phyloP scores from a whole-genome alignment of 2,329 filamentous ascomycete species.

The Aspergillus niger region DNA sequence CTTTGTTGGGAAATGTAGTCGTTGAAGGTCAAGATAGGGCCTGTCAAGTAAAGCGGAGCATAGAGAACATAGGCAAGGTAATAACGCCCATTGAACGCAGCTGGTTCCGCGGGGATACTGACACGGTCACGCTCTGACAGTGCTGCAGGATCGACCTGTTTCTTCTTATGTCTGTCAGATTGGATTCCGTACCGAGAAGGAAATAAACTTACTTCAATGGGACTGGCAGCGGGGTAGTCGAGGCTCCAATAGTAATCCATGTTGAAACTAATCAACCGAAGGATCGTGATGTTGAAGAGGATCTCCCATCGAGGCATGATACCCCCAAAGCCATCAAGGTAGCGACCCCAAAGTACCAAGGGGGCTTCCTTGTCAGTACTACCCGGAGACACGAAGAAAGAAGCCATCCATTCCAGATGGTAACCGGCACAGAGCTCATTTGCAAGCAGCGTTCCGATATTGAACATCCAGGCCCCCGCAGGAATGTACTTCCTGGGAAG shows the following conservation, averaged over 20 bases:
- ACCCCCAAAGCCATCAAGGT: slow-evolving; percentile 77
- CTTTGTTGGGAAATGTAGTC: slow-evolving; percentile 90
- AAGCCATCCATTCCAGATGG: slow-evolving; percentile 64
- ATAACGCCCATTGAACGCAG: slow-evolving; percentile 77
- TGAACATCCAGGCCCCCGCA: slow-evolving; percentile 82
- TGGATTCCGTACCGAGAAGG: slow-evolving; percentile 4
- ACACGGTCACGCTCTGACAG: slow-evolving; percentile 89
- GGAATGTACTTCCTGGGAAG: slow-evolving; percentile 73
- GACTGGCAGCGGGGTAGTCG: slow-evolving; percentile 63
- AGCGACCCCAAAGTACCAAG: slow-evolving; percentile 64
- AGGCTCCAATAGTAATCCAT: slow-evolving; percentile 94
- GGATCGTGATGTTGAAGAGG: slow-evolving; percentile 93
- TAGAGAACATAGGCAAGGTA: slow-evolving; percentile 90
- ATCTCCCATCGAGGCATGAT: slow-evolving; percentile 92
- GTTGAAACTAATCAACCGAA: slow-evolving; percentile 94
- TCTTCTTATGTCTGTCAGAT: slow-evolving; percentile 73
- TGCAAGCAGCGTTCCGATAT: slow-evolving; percentile 79
- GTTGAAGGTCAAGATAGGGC: slow-evolving; percentile 95
- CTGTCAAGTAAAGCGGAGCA: slow-evolving; percentile 86
- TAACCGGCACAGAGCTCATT: slow-evolving; percentile 87
- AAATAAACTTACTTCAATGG: slow-evolving; percentile 71
- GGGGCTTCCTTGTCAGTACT: slow-evolving; percentile 43
- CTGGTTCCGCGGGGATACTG: slow-evolving; percentile 67
- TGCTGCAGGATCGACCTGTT: slow-evolving; percentile 86
- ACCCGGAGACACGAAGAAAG: slow-evolving; percentile 46